Evolutionary conservation across 495 filamentous ascomycete genomes (phyloP).

Genomic region (Glonium stellatum): DNA sequence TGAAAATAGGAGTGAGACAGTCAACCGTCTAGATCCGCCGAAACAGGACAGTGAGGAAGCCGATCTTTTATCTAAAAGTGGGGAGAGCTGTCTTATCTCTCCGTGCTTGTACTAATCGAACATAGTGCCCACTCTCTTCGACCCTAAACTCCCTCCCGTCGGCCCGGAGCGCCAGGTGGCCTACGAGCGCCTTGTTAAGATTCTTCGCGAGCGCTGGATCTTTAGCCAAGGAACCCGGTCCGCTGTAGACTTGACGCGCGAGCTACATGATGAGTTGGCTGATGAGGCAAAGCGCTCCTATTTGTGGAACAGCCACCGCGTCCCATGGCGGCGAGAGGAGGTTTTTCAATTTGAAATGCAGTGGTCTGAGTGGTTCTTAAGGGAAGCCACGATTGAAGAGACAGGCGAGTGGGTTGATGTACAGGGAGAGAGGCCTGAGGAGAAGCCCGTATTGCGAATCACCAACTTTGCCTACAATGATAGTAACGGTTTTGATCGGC

Average conservation of each 20-base stretch:
- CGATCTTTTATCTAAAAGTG: not conserved
- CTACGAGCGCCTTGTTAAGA: constrained; percentile 15
- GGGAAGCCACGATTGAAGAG: constrained; percentile 2
- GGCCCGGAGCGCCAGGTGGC: constrained; percentile 15
- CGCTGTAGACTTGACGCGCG: constrained; percentile 6
- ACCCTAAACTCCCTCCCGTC: constrained; percentile 14
- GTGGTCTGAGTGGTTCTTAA: constrained; percentile 21
- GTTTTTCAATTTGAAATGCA: constrained; percentile 17
- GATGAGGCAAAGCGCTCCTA: not conserved
- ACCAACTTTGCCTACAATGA: no score
- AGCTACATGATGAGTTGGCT: constrained; percentile 6
- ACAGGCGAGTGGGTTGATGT: not conserved
- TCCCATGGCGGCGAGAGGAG: constrained; percentile 20
- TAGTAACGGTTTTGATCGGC: no score
- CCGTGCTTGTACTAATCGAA: not conserved
- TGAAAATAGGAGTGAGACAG: no score
- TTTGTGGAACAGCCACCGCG: not conserved
- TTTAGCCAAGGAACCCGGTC: not conserved
- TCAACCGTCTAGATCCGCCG: no score
- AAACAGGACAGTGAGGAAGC: not conserved
- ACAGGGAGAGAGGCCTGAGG: not conserved
- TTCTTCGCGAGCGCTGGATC: constrained; percentile 19
- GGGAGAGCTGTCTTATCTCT: no score
- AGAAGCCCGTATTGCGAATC: no score
- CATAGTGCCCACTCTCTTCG: constrained; percentile 22